A percentile compares a stretch with the other conserved stretches of the same genome.
Conservation (phyloP, 2,329 filamentous ascomycete species). For the Aspergillus candidus region DNA sequence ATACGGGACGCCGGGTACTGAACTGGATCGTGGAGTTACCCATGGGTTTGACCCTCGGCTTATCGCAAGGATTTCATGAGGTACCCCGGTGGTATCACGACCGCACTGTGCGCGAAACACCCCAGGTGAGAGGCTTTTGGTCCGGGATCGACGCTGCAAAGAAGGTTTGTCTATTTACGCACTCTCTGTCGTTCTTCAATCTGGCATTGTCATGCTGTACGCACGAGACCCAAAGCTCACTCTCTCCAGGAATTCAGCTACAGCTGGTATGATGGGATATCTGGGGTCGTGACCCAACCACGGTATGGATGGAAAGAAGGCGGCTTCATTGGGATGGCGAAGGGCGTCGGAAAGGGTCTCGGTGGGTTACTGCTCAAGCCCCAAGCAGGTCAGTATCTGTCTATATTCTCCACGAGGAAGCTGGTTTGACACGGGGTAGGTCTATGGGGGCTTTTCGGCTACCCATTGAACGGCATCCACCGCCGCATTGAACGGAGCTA, state of each 20-base stretch:
- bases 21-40: constrained; percentile 69
- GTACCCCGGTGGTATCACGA: constrained; percentile 78
- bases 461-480: constrained; percentile 8
- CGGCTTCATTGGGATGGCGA: constrained; percentile 4
- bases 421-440: background rate
- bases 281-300: constrained; percentile 8
- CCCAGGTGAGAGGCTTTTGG: constrained; percentile 70
- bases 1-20: constrained; percentile 64
- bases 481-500: constrained; percentile 8
- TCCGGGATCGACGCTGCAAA: constrained; percentile 70
- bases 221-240: no score
- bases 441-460: constrained; percentile 11
- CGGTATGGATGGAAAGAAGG: constrained; percentile 4
- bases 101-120: constrained; percentile 66
- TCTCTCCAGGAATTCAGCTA: constrained; percentile 7
- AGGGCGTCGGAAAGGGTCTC: constrained; percentile 7
- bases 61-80: constrained; percentile 81
- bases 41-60: constrained; percentile 73
- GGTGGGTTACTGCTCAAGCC: constrained; percentile 10
- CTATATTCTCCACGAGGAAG: background rate
- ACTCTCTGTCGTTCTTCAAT: no score
- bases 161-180: constrained; percentile 39
- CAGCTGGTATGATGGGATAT: constrained; percentile 8
- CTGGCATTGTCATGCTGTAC: no score
- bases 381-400: constrained; percentile 4